These are phyloP conservation scores for Eutrema japonicum DNA, from an alignment of 345 rosid genomes.

Conservation along the genomic window DNA sequence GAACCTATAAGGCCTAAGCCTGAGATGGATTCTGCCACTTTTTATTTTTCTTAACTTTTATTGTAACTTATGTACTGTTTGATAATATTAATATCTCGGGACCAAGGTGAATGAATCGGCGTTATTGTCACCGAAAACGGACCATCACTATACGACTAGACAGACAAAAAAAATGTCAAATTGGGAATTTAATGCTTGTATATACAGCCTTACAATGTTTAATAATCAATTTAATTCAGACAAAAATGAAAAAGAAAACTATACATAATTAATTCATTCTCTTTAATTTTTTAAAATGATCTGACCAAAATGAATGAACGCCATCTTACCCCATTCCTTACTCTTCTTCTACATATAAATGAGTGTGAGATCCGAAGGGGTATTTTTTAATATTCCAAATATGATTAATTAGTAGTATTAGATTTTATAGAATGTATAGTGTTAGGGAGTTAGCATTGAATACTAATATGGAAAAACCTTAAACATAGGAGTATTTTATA, in stretches of 20 bases:
- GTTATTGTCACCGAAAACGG: constrained; percentile 3
- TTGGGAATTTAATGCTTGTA: background rate
- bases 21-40: constrained; percentile 1
- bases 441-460: background rate
- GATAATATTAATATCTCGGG: background rate
- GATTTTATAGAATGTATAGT: background rate
- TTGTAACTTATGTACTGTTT: constrained; percentile 14
- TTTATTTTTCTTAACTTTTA: background rate
- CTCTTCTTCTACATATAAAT: background rate
- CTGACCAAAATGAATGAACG: constrained; percentile 23
- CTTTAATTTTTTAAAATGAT: background rate
- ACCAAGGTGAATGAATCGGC: constrained; percentile 20
- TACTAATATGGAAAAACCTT: background rate
- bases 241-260: background rate
- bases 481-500: background rate
- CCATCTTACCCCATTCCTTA: background rate
- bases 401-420: background rate
- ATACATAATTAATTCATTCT: background rate
- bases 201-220: background rate
- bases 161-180: background rate
- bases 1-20: background rate
- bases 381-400: background rate
- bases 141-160: background rate
- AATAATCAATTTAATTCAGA: background rate
- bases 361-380: background rate